A percentile compares a stretch with the other conserved stretches of the same genome.
These are phyloP conservation scores for Coelastrella sp. DNA, from an alignment of 139 green algal genomes.

Conservation along the genomic window DNA sequence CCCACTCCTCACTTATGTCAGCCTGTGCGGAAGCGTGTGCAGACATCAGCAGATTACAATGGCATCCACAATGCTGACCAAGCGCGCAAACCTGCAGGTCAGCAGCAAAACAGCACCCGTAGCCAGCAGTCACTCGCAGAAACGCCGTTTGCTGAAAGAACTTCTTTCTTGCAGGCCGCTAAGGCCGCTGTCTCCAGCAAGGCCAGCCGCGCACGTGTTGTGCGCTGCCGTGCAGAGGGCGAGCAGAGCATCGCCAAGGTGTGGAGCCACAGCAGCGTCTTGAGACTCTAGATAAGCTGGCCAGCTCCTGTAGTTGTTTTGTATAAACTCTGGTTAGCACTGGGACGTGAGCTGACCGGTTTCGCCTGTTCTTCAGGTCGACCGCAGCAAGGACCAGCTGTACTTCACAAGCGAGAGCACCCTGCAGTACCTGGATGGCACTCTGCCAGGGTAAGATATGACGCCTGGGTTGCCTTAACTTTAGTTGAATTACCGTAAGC, in stretches of 20 bases:
- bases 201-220: slow-evolving; percentile 43
- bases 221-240: slow-evolving; percentile 62
- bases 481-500: too few species aligned
- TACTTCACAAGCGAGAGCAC: slow-evolving; percentile 80
- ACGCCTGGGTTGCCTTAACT: too few species aligned
- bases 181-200: slow-evolving; percentile 45
- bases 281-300: too few species aligned
- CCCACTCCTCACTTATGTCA: not conserved
- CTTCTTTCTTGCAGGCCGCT: slow-evolving; percentile 15
- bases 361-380: slow-evolving; percentile 57
- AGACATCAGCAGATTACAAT: slow-evolving; percentile 15
- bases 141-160: too few species aligned
- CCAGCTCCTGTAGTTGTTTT: too few species aligned
- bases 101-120: not conserved
- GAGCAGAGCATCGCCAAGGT: slow-evolving; percentile 64
- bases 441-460: slow-evolving; percentile 79
- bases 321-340: too few species aligned
- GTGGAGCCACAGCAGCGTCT: not conserved
- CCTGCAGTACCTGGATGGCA: slow-evolving; percentile 95
- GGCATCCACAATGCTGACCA: slow-evolving; percentile 13
- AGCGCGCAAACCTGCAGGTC: slow-evolving; percentile 20
- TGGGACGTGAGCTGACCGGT: slow-evolving; percentile 20
- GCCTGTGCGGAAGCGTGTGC: not conserved
- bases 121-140: too few species aligned
- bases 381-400: slow-evolving; percentile 81